phyloP scores from a whole-genome alignment of 768 basidiomycete genomes.

The Leccinum uliginosum region DNA sequence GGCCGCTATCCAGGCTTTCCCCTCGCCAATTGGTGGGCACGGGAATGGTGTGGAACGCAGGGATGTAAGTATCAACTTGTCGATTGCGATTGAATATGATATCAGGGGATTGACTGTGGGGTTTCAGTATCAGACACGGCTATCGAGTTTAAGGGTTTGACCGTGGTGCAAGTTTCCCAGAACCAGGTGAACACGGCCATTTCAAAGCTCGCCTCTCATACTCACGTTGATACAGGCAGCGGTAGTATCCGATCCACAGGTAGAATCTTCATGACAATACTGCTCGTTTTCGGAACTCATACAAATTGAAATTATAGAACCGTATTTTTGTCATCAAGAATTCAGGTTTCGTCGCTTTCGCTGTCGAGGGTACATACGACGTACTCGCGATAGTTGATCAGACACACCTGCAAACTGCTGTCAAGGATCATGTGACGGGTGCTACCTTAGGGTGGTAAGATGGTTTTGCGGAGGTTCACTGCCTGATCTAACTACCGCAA shows the following conservation, averaged over 20 bases:
- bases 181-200: conserved; percentile 46
- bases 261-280: conserved; percentile 9
- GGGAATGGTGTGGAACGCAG: conserved; percentile 63
- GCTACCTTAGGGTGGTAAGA: conserved; percentile 55
- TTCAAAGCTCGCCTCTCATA: background rate
- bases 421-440: conserved; percentile 61
- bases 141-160: conserved; percentile 74
- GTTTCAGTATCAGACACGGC: conserved; percentile 75
- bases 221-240: conserved; percentile 39
- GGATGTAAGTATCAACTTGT: conserved; percentile 45
- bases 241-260: conserved; percentile 70
- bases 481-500: conserved; percentile 1
- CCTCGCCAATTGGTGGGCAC: conserved; percentile 81
- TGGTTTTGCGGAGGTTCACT: background rate
- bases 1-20: conserved; percentile 78
- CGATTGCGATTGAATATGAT: background rate
- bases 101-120: background rate
- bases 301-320: conserved; percentile 35
- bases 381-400: conserved; percentile 83
- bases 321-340: conserved; percentile 79
- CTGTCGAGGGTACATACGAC: conserved; percentile 69
- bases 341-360: conserved; percentile 73
- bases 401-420: conserved; percentile 60
- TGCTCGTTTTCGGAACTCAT: background rate
- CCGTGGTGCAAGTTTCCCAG: conserved; percentile 83